Conservation (phyloP, 192 early-diverging fungal genomes). For the Coemansia aciculifera region DNA sequence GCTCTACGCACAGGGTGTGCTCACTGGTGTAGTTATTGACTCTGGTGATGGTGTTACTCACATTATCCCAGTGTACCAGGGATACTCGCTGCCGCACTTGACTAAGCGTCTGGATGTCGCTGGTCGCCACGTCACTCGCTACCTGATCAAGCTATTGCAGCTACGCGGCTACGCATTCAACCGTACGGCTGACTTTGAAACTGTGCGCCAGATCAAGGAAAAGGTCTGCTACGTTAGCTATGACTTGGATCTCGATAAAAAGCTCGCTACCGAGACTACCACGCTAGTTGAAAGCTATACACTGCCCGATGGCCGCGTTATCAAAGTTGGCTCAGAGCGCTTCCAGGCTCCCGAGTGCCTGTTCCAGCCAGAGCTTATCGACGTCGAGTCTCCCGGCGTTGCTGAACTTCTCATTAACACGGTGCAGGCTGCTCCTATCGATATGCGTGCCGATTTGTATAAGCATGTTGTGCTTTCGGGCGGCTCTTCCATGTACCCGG, state of each 20-base stretch:
- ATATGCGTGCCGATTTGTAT: conserved; percentile 93
- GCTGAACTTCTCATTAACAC: conserved; percentile 93
- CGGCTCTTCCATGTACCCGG: conserved; percentile 98
- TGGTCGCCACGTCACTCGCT: conserved; percentile 92
- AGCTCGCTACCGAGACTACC: conserved; percentile 95
- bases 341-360: conserved; percentile 98
- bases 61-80: conserved; percentile 98
- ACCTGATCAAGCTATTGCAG: conserved; percentile 94
- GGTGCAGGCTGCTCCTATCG: conserved; percentile 88
- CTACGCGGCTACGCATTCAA: conserved; percentile 96
- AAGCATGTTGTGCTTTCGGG: conserved; percentile 98
- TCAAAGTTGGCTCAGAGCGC: conserved; percentile 97
- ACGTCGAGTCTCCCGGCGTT: conserved; percentile 90
- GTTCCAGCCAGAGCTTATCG: conserved; percentile 97
- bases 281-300: conserved; percentile 95
- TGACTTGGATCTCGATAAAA: conserved; percentile 90
- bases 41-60: conserved; percentile 99
- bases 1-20: conserved; percentile 96
- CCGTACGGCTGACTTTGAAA: conserved; percentile 97
- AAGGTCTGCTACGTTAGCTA: conserved; percentile 98
- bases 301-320: conserved; percentile 95
- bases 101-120: conserved; percentile 92
- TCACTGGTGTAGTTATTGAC: conserved; percentile 97
- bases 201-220: conserved; percentile 96
- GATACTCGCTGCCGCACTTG: conserved; percentile 87